Base-by-base conservation (phyloP, 2,329 filamentous ascomycete species). In the Aspergillus glaucus region DNA sequence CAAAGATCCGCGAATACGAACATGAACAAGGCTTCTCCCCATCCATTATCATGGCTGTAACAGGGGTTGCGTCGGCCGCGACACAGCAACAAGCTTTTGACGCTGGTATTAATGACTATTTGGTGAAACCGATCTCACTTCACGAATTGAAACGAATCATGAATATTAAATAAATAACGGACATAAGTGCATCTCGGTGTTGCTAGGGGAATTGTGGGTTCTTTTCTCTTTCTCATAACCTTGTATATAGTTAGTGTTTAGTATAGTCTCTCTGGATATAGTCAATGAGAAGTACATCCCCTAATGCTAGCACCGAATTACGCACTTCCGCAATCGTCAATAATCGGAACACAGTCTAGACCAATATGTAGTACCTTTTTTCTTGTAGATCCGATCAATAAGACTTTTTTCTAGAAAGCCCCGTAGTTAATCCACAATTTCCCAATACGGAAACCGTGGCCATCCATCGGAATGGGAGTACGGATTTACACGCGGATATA, bases 1-100 rank as follows among this genome's bases (percentile, higher is more conserved):
- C 64, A 12, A 62, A 63, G 15, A 75, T 75, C 47, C 64, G 72
- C 17, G 55, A 61, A 21, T 57, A 62, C 28, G 67, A 70, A 52
- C 59, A 62, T 17, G 51, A 62, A 5, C 54, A 61, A 6, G 47
- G 52, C 1, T 47, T 60, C 2, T 42, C 47, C 2, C 55, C 59
- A 3, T 52, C 59, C 8, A 58, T 52, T 24, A 62, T 67, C 30
- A 62, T 65, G 57, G 64, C 63, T 5, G 59, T 66, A 1, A 65
- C 62, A 1, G 63, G 62, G 0, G 62, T 65, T 7, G 63, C 62
- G 6, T 66, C 63, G 3, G 59, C 61, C 45, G 47, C 53, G 3
- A 62, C 64, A 59, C 64, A 65, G 41, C 54, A 66, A 36, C 60
- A 62, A 37, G 64, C 63, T 6, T 50, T 59, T 30, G 55, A 54